These are phyloP conservation scores for Colletotrichum coccodes DNA, from an alignment of 2,329 filamentous ascomycete species.

Conservation along the genomic window DNA sequence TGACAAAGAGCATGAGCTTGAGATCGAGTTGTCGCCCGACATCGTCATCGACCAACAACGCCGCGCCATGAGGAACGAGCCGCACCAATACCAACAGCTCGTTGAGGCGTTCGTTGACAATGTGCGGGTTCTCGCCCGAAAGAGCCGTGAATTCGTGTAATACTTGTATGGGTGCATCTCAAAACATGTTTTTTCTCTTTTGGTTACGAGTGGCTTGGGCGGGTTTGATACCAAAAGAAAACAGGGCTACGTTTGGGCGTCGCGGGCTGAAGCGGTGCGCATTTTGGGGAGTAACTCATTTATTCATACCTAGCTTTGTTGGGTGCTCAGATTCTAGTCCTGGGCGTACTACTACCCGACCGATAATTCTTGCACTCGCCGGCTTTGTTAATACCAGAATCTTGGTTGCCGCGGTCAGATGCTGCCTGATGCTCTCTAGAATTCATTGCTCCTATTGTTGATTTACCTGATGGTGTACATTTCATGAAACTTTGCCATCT, in stretches of 20 bases:
- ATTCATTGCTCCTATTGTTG: too few relatives aligned
- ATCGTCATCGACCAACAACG: conserved; percentile 74
- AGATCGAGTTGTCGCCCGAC: conserved; percentile 77
- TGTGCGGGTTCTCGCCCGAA: conserved; percentile 66
- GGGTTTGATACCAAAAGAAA: conserved; percentile 30
- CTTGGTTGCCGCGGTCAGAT: background rate
- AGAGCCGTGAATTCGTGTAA: conserved; percentile 46
- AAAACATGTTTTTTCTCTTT: background rate
- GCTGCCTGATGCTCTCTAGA: background rate
- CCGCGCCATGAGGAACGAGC: conserved; percentile 59
- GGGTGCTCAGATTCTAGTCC: background rate
- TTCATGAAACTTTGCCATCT: too few relatives aligned
- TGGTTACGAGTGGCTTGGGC: conserved; percentile 16
- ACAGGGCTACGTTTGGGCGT: conserved; percentile 20
- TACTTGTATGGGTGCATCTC: conserved; percentile 3
- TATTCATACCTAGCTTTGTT: background rate
- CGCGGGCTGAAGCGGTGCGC: conserved; percentile 12
- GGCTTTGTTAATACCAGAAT: background rate
- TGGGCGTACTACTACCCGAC: background rate
- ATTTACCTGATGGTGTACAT: background rate
- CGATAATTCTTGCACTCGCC: background rate
- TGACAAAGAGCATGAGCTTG: conserved; percentile 82
- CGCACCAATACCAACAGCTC: conserved; percentile 72
- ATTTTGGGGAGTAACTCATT: conserved; percentile 9
- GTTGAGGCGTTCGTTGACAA: conserved; percentile 83